phyloP scores from a whole-genome alignment of 768 basidiomycete genomes.

The Panellus pusillus region DNA sequence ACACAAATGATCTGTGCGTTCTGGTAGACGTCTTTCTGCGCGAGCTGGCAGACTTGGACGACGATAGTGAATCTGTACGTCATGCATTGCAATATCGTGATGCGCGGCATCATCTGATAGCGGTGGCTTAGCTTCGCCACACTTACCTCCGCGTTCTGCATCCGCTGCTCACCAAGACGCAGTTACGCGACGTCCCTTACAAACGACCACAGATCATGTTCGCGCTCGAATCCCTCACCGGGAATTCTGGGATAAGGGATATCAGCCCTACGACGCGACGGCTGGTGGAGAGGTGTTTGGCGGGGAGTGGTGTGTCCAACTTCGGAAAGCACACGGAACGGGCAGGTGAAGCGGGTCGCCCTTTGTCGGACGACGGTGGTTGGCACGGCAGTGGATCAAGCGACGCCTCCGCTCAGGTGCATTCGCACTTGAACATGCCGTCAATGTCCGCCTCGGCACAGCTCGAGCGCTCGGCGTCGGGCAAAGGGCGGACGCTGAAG shows the following conservation, averaged over 20 bases:
- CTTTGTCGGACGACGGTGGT: conserved; percentile 25
- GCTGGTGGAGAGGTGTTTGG: conserved; percentile 88
- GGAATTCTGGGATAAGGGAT: conserved; percentile 75
- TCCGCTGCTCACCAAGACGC: conserved; percentile 92
- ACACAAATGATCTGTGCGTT: conserved; percentile 95
- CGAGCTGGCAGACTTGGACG: conserved; percentile 87
- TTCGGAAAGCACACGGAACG: conserved; percentile 41
- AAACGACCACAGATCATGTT: conserved; percentile 89
- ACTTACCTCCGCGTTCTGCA: conserved; percentile 96
- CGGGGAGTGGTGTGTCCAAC: conserved; percentile 83
- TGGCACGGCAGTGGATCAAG: conserved; percentile 12
- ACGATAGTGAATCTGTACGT: conserved; percentile 89
- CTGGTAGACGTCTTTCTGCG: conserved; percentile 98
- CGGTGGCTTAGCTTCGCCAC: conserved; percentile 69
- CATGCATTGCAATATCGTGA: neutral
- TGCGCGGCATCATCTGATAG: conserved; percentile 6
- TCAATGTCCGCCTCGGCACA: conserved; percentile 32
- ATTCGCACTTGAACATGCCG: conserved; percentile 31
- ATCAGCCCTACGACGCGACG: conserved; percentile 86
- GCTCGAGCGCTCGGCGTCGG: conserved; percentile 34
- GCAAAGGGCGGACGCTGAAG: conserved; percentile 50
- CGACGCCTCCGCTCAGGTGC: conserved; percentile 12
- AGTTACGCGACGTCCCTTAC: conserved; percentile 81
- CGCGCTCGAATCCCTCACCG: conserved; percentile 74
- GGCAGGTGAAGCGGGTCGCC: conserved; percentile 12